Evolutionary conservation across 495 filamentous ascomycete species (phyloP).

Genomic region (Trichoderma asperelloides): DNA sequence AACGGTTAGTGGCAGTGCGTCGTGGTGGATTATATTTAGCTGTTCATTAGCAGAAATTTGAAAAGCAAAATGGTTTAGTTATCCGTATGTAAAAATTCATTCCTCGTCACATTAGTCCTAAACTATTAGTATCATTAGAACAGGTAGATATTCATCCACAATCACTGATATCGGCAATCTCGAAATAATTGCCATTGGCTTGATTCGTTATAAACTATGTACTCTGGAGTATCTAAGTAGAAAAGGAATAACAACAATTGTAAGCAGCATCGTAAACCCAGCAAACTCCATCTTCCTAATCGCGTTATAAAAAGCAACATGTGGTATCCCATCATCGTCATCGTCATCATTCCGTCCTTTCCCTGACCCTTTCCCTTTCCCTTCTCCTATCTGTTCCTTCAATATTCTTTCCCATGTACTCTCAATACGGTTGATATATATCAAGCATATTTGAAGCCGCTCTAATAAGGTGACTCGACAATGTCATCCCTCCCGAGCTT

Average conservation of each 20-base stretch:
- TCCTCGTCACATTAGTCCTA: too few relatives aligned
- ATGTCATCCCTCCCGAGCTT: conserved; percentile 67
- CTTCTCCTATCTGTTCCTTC: neutral
- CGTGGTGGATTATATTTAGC: too few relatives aligned
- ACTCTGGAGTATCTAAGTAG: neutral
- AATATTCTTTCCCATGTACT: neutral
- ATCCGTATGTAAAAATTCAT: too few relatives aligned
- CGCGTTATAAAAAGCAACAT: neutral
- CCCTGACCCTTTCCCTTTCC: neutral
- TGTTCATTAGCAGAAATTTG: too few relatives aligned
- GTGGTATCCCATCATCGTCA: neutral
- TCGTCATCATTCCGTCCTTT: neutral
- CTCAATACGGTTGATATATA: neutral
- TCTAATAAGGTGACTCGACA: conserved; percentile 75
- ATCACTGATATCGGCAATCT: too few relatives aligned
- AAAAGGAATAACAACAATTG: neutral
- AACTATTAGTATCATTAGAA: too few relatives aligned
- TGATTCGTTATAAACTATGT: neutral
- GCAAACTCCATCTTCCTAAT: neutral
- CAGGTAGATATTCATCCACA: too few relatives aligned
- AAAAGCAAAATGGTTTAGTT: too few relatives aligned
- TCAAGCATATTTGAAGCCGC: neutral
- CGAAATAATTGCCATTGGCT: neutral
- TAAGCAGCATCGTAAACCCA: neutral
- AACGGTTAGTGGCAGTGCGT: too few relatives aligned